Percentiles rank a stretch among this genome's conserved stretches.
These are phyloP conservation scores for Candida endomychidarum DNA, from an alignment of 805 yeast species.

Conservation along the genomic window DNA sequence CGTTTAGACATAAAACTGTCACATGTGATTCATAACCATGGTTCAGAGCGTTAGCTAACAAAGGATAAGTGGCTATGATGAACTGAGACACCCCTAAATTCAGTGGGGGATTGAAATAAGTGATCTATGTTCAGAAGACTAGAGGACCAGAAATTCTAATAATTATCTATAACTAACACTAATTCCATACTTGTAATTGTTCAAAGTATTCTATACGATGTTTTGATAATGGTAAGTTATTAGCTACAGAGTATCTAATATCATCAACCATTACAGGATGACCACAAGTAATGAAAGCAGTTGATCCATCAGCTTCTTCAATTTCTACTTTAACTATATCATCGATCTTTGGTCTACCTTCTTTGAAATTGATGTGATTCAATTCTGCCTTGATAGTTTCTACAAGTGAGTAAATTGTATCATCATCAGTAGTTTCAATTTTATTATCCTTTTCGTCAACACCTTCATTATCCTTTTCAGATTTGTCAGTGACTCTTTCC, in stretches of 20 bases:
- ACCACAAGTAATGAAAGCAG: constrained; percentile 62
- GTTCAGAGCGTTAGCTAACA: too few species aligned
- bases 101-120: too few species aligned
- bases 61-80: too few species aligned
- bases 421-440: constrained; percentile 3
- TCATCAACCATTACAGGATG: constrained; percentile 60
- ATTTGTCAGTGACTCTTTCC: constrained; percentile 4
- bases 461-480: constrained; percentile 1
- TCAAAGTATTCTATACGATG: constrained; percentile 69
- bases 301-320: constrained; percentile 38
- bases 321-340: constrained; percentile 37
- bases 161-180: not conserved
- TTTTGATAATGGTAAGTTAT: constrained; percentile 32
- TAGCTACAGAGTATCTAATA: constrained; percentile 48
- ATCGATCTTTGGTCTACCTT: constrained; percentile 51
- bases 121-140: too few species aligned
- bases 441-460: not conserved
- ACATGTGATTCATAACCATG: too few species aligned
- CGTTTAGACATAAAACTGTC: too few species aligned
- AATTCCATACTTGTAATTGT: constrained; percentile 71
- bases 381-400: constrained; percentile 21
- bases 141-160: too few species aligned
- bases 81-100: too few species aligned
- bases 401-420: constrained; percentile 7
- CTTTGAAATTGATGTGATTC: constrained; percentile 36